Evolutionary conservation across 176 grass and related monocot species (phyloP), one percentile per base, ranked within the genome.

Genomic region (Musa troglodytarum): DNA sequence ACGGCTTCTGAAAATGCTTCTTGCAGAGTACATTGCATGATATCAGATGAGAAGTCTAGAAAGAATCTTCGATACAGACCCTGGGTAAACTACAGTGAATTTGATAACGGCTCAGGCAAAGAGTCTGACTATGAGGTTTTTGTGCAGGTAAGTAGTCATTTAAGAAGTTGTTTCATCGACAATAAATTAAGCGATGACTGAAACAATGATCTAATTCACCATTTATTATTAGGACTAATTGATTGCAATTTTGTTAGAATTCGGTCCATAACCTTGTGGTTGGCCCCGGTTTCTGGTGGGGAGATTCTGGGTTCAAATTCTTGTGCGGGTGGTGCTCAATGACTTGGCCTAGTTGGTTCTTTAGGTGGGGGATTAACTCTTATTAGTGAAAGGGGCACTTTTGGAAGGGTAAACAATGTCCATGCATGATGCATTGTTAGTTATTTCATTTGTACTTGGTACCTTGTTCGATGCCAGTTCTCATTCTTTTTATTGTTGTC

Each of bases 1-100:
- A 78, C 75, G 28, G 43, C 66, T 63, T 11, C 53, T 75, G 54
- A 69, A 63, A 49, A 23, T 50, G 49, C 59, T 68, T 82, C 82
- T 68, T 82, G 29, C 74, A 83, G 52, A 63, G 65, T 79, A 73
- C 66, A 76, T 53, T 71, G 16, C 58, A 72, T 2, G 54, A 53
- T 52, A 26, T 10, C 28, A 81, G 81, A 81, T 23, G 17, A 87
- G 22, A 85, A 71, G 61, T 82, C 63, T 54, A 82, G 84, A 72
- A 91, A 89, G 26, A 91, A 88, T 22, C 79, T 92, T 52, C 86
- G 82, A 25, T 84, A 87, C 63, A 87, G 84, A 79, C 87, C 86
- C 24, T 82, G 83, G 78, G 77, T 91, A 52, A 88, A 91, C 75
- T 93, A 93, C 81, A 87, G 86, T 15, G 79, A 83, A 29, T 93